Conservation (phyloP, 2,329 filamentous ascomycete genomes). For the Metarhizium brunneum region DNA sequence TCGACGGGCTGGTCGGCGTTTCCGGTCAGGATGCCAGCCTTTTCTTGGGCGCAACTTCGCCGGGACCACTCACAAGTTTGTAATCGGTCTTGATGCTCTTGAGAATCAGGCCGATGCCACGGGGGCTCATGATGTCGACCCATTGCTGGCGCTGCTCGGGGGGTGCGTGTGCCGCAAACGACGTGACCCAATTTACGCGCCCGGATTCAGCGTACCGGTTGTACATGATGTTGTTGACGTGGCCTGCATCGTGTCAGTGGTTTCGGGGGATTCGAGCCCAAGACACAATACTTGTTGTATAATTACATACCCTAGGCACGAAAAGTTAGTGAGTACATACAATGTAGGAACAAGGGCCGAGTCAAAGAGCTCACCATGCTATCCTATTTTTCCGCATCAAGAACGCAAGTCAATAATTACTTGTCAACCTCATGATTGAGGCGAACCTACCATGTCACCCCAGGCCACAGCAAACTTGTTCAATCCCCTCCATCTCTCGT, state of each 20-base stretch:
- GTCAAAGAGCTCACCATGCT: slow-evolving; percentile 37
- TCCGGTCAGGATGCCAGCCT: neutral
- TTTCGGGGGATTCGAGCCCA: neutral
- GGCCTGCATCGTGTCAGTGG: slow-evolving; percentile 23
- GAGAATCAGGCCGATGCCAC: slow-evolving; percentile 64
- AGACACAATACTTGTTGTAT: no score
- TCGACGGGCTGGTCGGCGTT: slow-evolving; percentile 56
- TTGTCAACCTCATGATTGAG: neutral
- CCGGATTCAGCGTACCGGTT: slow-evolving; percentile 75
- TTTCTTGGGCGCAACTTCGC: no score
- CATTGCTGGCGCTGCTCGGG: slow-evolving; percentile 53
- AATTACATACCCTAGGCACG: neutral
- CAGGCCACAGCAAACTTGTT: slow-evolving; percentile 62
- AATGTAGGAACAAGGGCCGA: neutral
- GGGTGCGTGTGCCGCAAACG: slow-evolving; percentile 57
- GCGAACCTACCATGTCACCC: slow-evolving; percentile 68
- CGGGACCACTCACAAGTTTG: slow-evolving; percentile 61
- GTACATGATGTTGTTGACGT: slow-evolving; percentile 84
- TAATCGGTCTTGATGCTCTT: slow-evolving; percentile 73
- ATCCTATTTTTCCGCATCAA: slow-evolving; percentile 25
- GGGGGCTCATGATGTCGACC: slow-evolving; percentile 58
- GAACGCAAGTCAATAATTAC: neutral
- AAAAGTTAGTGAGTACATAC: neutral
- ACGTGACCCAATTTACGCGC: slow-evolving; percentile 67
- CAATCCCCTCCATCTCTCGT: slow-evolving; percentile 46